Percentiles rank a stretch among this genome's conserved stretches.
These are phyloP conservation scores for Sugiyamaella valdiviana DNA, from an alignment of 805 yeast genomes.

Conservation along the genomic window DNA sequence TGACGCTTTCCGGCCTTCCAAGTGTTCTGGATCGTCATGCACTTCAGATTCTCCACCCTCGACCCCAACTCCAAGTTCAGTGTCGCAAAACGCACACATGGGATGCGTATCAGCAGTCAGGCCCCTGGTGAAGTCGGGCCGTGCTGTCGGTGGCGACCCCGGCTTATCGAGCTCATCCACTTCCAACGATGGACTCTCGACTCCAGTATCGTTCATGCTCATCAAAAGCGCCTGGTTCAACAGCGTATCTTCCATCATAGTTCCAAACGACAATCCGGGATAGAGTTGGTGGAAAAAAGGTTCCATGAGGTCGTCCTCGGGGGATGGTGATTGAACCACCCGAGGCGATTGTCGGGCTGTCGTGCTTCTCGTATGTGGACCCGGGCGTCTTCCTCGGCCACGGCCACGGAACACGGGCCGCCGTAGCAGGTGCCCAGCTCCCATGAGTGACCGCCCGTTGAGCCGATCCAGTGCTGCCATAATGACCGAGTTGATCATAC, in stretches of 20 bases:
- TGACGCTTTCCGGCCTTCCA: neutral
- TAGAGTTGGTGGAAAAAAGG: too few relatives aligned
- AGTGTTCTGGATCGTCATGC: conserved; percentile 10
- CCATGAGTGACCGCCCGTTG: neutral
- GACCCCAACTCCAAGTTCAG: conserved; percentile 65
- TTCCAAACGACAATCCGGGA: neutral
- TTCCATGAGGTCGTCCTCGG: too few relatives aligned
- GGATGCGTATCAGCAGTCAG: conserved; percentile 7
- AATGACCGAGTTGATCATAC: neutral
- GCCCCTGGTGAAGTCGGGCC: conserved; percentile 9
- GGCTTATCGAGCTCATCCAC: conserved; percentile 9
- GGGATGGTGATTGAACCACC: too few relatives aligned
- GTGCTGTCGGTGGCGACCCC: conserved; percentile 5
- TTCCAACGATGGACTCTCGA: neutral
- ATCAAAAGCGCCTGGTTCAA: conserved; percentile 2
- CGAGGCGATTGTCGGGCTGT: too few relatives aligned
- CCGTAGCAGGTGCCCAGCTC: too few relatives aligned
- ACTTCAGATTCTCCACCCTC: conserved; percentile 44
- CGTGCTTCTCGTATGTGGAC: too few relatives aligned
- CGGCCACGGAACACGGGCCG: too few relatives aligned
- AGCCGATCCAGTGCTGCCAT: neutral
- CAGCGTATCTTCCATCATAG: neutral
- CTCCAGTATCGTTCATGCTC: neutral
- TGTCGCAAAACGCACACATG: conserved; percentile 66
- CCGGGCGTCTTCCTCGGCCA: too few relatives aligned